These are phyloP conservation scores for Filosporella fistucella DNA, from an alignment of 495 filamentous ascomycete species.

Conservation along the genomic window DNA sequence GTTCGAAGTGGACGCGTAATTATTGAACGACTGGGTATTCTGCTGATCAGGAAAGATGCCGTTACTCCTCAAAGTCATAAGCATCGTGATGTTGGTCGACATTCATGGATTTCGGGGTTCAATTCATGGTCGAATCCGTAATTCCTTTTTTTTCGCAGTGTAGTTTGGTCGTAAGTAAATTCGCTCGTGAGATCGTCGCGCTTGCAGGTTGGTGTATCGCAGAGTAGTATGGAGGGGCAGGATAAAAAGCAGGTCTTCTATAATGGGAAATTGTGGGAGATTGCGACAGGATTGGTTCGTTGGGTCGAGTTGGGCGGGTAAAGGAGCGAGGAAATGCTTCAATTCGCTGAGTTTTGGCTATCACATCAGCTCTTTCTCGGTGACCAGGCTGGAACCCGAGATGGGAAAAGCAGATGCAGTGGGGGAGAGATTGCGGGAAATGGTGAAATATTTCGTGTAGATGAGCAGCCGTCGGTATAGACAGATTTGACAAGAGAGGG, in stretches of 20 bases:
- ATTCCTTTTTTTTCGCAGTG: slow-evolving; percentile 4
- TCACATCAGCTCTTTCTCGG: too few species aligned
- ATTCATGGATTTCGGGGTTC: slow-evolving; percentile 5
- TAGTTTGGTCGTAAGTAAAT: background rate
- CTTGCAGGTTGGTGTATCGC: slow-evolving; percentile 4
- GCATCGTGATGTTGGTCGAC: slow-evolving; percentile 20
- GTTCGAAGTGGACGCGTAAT: slow-evolving; percentile 10
- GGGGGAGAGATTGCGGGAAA: too few species aligned
- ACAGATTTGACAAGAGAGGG: too few species aligned
- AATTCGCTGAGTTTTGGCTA: slow-evolving; percentile 18
- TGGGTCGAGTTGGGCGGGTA: slow-evolving; percentile 11
- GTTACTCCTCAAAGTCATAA: slow-evolving; percentile 24
- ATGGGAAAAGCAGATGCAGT: too few species aligned
- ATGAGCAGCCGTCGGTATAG: too few species aligned
- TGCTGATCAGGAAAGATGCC: slow-evolving; percentile 25
- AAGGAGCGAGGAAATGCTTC: slow-evolving; percentile 4
- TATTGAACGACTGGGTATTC: slow-evolving; percentile 18
- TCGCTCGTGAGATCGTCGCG: slow-evolving; percentile 1
- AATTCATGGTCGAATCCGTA: slow-evolving; percentile 18
- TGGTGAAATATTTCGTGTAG: too few species aligned
- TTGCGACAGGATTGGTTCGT: slow-evolving; percentile 22
- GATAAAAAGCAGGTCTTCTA: slow-evolving; percentile 12
- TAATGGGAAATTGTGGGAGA: slow-evolving; percentile 15
- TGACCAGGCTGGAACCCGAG: too few species aligned
- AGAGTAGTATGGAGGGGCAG: slow-evolving; percentile 21